Evolutionary conservation across 75 land plant genomes (phyloP), one percentile per base, ranked within the genome.

Genomic region (Selaginella moellendorffii): DNA sequence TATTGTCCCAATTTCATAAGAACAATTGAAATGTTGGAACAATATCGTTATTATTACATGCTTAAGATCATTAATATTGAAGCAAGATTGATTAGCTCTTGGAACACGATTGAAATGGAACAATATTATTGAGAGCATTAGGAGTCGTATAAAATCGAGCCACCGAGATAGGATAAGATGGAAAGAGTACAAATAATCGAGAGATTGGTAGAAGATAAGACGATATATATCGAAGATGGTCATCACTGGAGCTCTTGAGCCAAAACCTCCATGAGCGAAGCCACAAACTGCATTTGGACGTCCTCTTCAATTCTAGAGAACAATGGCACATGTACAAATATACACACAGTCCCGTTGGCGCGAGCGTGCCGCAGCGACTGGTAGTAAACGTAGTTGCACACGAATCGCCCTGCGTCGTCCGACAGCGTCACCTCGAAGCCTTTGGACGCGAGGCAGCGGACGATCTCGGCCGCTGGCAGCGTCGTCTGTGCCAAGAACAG

Each of bases 281-380:
- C 79, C 29, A 81, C 68, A 68, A 90, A 90, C 29, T 88, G 78
- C 85, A 90, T 78, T 65, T 90, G 97, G 30, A 74, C 78, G 63
- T 84, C 83, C 74, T 79, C 86, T 28, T 81, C 79, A 31, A 90
- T 85, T 24, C 81, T 83, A 63, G 70, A 24, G 77, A 90, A 90
- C 67, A 85, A 74, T 27, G 97, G 97, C 24, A 90, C 93, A 68
- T 90, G 97, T 14, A 90, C 88, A 74, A 90, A 90, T n/a, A 90
- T 72, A 23, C 96, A 84, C 67, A 75, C 76, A n/a, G 64, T 75
- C 1, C 86, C 83, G 58, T 85, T 56, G 54, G 74, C 65, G n/a
- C n/a, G n/a, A 27, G 92, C 81, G 70, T 80, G 77, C 12, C 76
- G 75, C 24, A 90, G 81, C 23, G 96, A 90, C 23, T 90, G 97